Evolutionary conservation across 225 moss, liverwort and hornwort genomes (phyloP).

Genomic region (Pseudisothecium myosuroides): DNA sequence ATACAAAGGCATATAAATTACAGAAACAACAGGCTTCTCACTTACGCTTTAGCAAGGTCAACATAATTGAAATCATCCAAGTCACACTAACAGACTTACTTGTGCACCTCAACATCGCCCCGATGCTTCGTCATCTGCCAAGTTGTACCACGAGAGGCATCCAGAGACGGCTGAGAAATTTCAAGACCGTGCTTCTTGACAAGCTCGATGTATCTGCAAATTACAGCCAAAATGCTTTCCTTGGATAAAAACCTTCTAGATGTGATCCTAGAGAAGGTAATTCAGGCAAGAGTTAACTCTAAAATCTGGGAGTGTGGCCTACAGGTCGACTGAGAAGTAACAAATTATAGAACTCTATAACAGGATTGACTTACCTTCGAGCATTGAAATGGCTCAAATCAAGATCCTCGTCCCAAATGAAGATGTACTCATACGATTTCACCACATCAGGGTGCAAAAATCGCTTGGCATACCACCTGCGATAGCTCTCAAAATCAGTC

Average conservation of each 20-base stretch:
- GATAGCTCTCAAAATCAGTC: neutral
- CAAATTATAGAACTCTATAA: neutral
- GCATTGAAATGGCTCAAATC: conserved; percentile 80
- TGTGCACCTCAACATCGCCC: conserved; percentile 95
- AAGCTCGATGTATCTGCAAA: conserved; percentile 77
- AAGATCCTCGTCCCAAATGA: conserved; percentile 99
- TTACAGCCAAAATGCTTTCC: neutral
- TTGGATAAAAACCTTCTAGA: neutral
- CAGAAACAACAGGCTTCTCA: neutral
- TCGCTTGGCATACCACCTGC: conserved; percentile 97
- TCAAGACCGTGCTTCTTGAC: conserved; percentile 82
- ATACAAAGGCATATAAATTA: neutral
- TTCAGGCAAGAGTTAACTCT: neutral
- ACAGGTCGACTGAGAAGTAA: neutral
- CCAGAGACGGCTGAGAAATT: conserved; percentile 89
- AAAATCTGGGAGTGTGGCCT: neutral
- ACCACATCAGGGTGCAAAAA: conserved; percentile 95
- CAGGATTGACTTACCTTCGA: conserved; percentile 33
- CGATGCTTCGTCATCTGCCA: conserved; percentile 97
- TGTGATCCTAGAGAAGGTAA: neutral
- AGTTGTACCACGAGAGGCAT: conserved; percentile 64
- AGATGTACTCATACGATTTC: conserved; percentile 82
- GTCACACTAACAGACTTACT: conserved; percentile 37
- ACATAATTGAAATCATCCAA: neutral
- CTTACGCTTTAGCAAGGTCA: neutral